Base-by-base conservation (phyloP, 2,329 filamentous ascomycete species). In the Penicillium psychrosexuale region DNA sequence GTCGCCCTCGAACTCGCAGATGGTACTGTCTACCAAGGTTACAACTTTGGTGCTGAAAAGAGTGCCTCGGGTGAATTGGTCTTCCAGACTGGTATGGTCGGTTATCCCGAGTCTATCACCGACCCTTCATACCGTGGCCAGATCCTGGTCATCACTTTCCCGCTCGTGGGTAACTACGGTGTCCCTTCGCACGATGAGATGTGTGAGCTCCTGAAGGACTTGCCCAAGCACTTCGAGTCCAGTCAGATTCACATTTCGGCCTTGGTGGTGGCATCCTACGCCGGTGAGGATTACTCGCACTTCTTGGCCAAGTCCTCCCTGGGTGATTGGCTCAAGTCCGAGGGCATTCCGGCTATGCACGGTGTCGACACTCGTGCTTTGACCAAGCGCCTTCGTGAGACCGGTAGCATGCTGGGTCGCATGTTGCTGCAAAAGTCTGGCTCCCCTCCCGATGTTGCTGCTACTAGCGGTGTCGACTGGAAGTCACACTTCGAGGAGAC, bases 31-130 rank as follows among this genome's bases (percentile, higher is more conserved):
- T 96, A 91, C 81, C 90, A 95, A 73, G 94, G 94, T 66, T 91
- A 90, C 80, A 96, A 91, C 83, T 99, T 99, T 73, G 94, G 94
- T 76, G 92, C 93, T 61, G 83, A 90, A 70, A 96, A 92, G 83
- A 96, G 90, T 79, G 86, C 95, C 69, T 89, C 93, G 63, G 94
- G 94, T 75, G 94, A 99, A 82, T 82, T 99, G 73, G 94, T 99
- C 77, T 99, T 99, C 80, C 93, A 97, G 83, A 99, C 94, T 55
- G 94, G 94, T 76, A 96, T 97, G 92, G 94, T 97, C 66, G 94
- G 94, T 70, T 99, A 99, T 74, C 92, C 94, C 39, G 94, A 99
- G 81, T 95, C 89, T 45, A 86, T 93, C 82, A 92, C 89, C 69
- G 89, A 93, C 69, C 89, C 89, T 50, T 93, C 89, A 19, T 93